These are phyloP conservation scores for Linnemannia zychae DNA, from an alignment of 192 early-diverging fungal species.

Conservation along the genomic window DNA sequence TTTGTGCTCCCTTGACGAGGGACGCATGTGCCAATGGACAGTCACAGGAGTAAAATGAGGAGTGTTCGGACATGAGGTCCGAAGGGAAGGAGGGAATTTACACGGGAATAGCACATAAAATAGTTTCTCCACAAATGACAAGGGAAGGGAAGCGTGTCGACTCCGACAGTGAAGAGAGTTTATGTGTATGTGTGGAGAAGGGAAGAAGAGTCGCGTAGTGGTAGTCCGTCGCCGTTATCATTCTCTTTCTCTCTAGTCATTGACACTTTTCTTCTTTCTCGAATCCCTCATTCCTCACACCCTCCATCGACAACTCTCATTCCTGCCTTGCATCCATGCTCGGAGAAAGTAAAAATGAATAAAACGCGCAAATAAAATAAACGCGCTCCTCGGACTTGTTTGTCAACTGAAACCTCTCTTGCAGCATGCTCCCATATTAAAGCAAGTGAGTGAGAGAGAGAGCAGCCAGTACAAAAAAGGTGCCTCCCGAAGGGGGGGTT, in stretches of 20 bases:
- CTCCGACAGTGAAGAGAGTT: not conserved
- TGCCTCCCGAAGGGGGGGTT: not conserved
- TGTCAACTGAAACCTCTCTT: slow-evolving; percentile 9
- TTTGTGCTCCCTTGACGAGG: not conserved
- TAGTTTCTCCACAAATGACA: not conserved
- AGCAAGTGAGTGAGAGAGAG: not conserved
- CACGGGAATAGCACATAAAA: not conserved
- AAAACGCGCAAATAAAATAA: not conserved
- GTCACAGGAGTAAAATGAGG: not conserved
- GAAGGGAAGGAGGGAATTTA: not conserved
- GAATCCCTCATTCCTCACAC: not conserved
- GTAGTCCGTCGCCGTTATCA: not conserved
- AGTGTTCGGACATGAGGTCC: slow-evolving; percentile 4
- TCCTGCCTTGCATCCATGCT: not conserved
- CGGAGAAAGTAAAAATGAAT: not conserved
- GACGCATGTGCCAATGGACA: slow-evolving; percentile 7
- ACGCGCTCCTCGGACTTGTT: not conserved
- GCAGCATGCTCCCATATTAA: not conserved
- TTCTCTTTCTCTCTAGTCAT: not conserved
- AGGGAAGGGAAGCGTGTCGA: not conserved
- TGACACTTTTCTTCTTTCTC: not conserved
- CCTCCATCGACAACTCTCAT: not conserved
- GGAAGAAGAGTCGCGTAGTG: not conserved
- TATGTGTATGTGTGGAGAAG: not conserved
- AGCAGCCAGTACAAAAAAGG: not conserved